Evolutionary conservation across 345 rosid genomes (phyloP).

Genomic region (Nasturtium officinale): DNA sequence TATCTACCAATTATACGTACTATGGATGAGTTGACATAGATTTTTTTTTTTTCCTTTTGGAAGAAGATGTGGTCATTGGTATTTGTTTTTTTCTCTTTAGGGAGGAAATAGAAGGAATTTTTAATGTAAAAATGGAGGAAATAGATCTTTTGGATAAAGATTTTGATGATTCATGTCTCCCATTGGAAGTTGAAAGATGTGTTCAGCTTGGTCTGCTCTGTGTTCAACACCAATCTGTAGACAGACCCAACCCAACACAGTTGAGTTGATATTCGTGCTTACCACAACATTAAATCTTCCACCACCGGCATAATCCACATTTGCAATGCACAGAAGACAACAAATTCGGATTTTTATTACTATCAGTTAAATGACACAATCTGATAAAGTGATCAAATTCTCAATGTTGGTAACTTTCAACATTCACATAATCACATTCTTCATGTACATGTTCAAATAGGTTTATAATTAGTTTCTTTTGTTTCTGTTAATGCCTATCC

Average conservation of each 20-base stretch:
- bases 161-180: neutral
- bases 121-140: no score
- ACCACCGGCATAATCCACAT: slow-evolving; percentile 20
- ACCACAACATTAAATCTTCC: no score
- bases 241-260: slow-evolving; percentile 31
- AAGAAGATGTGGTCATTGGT: no score
- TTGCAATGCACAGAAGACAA: neutral
- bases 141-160: slow-evolving; percentile 14
- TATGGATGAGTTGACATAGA: no score
- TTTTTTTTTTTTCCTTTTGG: no score
- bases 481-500: neutral
- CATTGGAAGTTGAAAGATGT: slow-evolving; percentile 7
- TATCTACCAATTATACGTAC: no score
- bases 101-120: no score
- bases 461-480: no score
- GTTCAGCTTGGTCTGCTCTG: slow-evolving; percentile 9
- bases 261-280: slow-evolving; percentile 24
- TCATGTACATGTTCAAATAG: neutral
- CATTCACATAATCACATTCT: neutral
- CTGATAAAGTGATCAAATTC: neutral
- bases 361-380: slow-evolving; percentile 1
- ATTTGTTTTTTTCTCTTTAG: no score
- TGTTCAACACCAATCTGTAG: slow-evolving; percentile 1
- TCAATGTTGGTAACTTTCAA: neutral
- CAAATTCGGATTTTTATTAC: neutral